Percentiles rank a stretch among this genome's conserved stretches.
Evolutionary conservation across 2,329 filamentous ascomycete species (phyloP).

Genomic region (Trichoderma brevicompactum): DNA sequence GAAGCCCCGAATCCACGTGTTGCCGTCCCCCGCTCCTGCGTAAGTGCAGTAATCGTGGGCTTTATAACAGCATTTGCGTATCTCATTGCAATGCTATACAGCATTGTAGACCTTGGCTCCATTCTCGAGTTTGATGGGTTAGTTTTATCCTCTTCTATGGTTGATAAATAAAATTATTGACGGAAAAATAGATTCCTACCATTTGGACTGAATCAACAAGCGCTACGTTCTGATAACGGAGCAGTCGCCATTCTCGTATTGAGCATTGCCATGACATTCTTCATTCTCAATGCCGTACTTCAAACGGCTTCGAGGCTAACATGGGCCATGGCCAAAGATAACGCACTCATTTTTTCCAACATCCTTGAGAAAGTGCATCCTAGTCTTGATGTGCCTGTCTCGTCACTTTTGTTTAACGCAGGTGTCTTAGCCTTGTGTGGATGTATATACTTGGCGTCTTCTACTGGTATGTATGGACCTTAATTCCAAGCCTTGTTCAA

Average conservation of each 20-base stretch:
- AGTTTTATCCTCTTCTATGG: no score
- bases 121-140: slow-evolving; percentile 15
- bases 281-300: slow-evolving; percentile 29
- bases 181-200: no score
- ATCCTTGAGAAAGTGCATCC: slow-evolving; percentile 4
- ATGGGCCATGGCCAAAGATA: slow-evolving; percentile 31
- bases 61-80: slow-evolving; percentile 41
- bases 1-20: slow-evolving; percentile 40
- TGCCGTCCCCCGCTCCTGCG: slow-evolving; percentile 40
- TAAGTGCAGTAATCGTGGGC: slow-evolving; percentile 40
- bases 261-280: slow-evolving; percentile 24
- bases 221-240: no score
- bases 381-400: no score
- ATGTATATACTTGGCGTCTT: no score
- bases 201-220: no score
- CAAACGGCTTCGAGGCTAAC: slow-evolving; percentile 31
- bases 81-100: slow-evolving; percentile 37
- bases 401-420: no score
- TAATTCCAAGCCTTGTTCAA: no score
- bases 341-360: slow-evolving; percentile 27
- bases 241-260: background rate
- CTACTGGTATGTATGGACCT: no score
- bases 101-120: slow-evolving; percentile 32
- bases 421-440: no score
- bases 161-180: no score